Evolutionary conservation across 805 yeast genomes (phyloP), one percentile per base, ranked within the genome.

Genomic region (Millerozyma acaciae): DNA sequence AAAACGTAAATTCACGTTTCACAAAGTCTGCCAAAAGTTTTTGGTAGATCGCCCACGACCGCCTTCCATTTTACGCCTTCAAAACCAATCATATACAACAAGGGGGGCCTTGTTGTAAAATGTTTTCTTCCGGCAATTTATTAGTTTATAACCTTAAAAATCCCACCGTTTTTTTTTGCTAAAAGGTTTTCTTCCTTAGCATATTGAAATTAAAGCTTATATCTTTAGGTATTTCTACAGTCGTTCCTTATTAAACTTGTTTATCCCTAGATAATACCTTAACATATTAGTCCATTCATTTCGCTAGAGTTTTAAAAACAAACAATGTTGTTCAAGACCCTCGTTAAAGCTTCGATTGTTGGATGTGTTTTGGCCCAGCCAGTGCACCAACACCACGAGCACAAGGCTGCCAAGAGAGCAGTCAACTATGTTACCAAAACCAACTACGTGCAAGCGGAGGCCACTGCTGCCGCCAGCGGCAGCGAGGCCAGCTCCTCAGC

Each of bases 351-450:
- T 34, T 51, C 76, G 33, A 51, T 77, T 34, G 57, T 70, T 39
- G 72, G 73, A 47, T 55, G 74, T 33, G 69, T 72, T 32, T 39
- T 70, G 25, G 82, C 85, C 41, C 76, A 73, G 34, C 86, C 87
- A 38, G 62, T 75, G 34, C 70, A 65, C 37, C 82, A 75, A 47
- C 73, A 68, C 44, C 87, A 82, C 40, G 58, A 60, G 40, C 78
- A 73, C 40, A 69, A 73, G 41, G 59, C 63, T 24, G 72, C 68
- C 26, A 62, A 63, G 50, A 62, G 63, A 54, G 70, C 44, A 34
- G 63, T 50, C 24, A 62, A 63, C 44, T 66, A 73, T 50, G 76
- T 67, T 42, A 68, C 73, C 39, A 35, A 57, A 37, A 63, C 69
- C 34, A 46, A 59, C 35, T 49, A 51, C 23, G 70, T 58, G 20